Percentiles rank a stretch among this genome's conserved stretches.
Conservation (phyloP, 2,329 filamentous ascomycete species). For the Pseudofabraea citricarpa region DNA sequence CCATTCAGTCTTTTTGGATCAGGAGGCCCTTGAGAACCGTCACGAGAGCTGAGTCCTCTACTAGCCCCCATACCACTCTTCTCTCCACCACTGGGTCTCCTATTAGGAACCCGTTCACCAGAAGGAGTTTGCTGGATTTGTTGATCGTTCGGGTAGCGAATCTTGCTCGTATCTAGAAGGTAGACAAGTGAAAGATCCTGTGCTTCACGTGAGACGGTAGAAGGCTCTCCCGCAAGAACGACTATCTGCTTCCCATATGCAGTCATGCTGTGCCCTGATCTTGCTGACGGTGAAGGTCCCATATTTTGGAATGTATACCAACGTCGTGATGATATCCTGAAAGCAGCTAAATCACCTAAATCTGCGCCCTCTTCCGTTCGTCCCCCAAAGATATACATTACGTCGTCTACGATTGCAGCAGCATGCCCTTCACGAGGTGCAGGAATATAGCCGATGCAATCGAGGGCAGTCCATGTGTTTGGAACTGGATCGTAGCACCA, state of each 20-base stretch:
- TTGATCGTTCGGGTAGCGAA: conserved; percentile 84
- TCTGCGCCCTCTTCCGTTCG: conserved; percentile 91
- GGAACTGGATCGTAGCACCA: conserved; percentile 87
- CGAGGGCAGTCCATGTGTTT: conserved; percentile 82
- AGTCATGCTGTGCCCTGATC: conserved; percentile 97
- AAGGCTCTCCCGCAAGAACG: conserved; percentile 90
- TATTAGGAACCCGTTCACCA: conserved; percentile 33
- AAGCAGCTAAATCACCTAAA: conserved; percentile 86
- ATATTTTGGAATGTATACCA: conserved; percentile 99
- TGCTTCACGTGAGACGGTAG: conserved; percentile 73
- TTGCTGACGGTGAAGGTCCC: conserved; percentile 88
- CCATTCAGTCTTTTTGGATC: conserved; percentile 46
- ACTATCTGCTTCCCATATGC: conserved; percentile 88
- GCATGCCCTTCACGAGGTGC: conserved; percentile 91
- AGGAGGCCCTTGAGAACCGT: conserved; percentile 17
- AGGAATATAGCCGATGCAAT: conserved; percentile 97
- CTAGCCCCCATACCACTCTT: conserved; percentile 19
- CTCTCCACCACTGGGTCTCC: conserved; percentile 39
- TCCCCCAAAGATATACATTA: conserved; percentile 99
- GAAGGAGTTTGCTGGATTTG: conserved; percentile 31
- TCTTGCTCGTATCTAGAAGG: conserved; percentile 90
- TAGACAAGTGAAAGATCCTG: conserved; percentile 87
- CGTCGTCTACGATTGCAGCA: conserved; percentile 87
- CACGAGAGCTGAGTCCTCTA: conserved; percentile 23
- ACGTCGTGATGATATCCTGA: conserved; percentile 73